Conservation (phyloP, 352 stramenopile species). For the Globisporangium solare region DNA sequence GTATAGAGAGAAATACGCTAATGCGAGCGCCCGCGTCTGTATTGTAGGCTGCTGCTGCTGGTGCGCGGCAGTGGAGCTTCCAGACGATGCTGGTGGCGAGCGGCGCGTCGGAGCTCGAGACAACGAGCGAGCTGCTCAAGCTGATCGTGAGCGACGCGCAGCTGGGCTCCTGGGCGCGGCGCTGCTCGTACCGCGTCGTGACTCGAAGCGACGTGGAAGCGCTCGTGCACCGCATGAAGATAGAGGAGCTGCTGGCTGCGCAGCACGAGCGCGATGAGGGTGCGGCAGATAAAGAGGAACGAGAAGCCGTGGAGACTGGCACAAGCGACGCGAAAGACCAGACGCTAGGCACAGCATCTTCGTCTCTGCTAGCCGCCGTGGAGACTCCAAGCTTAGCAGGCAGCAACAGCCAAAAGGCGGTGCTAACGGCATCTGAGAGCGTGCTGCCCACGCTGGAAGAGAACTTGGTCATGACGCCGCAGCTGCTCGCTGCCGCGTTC, state of each 20-base stretch:
- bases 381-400: constrained; percentile 1
- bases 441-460: constrained; percentile 1
- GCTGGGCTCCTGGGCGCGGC: constrained; percentile 22
- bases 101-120: constrained; percentile 32
- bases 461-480: constrained; percentile 20
- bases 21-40: neutral
- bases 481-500: constrained; percentile 39
- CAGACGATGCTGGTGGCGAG: constrained; percentile 42
- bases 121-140: constrained; percentile 24
- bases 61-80: constrained; percentile 33
- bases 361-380: neutral
- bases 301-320: neutral
- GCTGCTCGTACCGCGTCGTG: constrained; percentile 45
- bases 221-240: constrained; percentile 12
- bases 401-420: neutral
- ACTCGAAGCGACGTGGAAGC: constrained; percentile 31
- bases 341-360: neutral
- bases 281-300: neutral
- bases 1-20: too few relatives aligned
- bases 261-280: neutral
- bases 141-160: constrained; percentile 19
- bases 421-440: neutral
- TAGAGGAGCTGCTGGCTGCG: constrained; percentile 9
- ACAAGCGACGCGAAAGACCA: neutral
- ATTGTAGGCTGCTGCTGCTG: neutral